These are phyloP conservation scores for Stachybotrys echinatus DNA, from an alignment of 2,329 filamentous ascomycete genomes.

Conservation along the genomic window DNA sequence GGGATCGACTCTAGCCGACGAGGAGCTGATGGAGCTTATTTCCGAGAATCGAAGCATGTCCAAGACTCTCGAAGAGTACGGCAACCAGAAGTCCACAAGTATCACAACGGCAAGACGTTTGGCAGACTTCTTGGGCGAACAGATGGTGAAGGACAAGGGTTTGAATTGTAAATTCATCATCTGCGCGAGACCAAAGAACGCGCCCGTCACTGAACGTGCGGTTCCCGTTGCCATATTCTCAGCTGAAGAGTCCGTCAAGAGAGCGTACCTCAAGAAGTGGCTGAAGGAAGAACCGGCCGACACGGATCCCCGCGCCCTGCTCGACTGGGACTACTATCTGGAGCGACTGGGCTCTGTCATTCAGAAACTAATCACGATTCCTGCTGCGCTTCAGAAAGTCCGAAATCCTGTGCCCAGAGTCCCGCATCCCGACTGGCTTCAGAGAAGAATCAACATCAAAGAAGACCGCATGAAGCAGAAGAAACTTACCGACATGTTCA, in stretches of 20 bases:
- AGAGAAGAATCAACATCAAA: slow-evolving; percentile 87
- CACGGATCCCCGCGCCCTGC: slow-evolving; percentile 81
- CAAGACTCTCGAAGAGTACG: slow-evolving; percentile 96
- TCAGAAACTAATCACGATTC: slow-evolving; percentile 98
- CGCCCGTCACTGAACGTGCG: slow-evolving; percentile 90
- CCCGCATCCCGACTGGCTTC: slow-evolving; percentile 92
- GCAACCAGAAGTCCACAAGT: slow-evolving; percentile 92
- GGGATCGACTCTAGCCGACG: slow-evolving; percentile 84
- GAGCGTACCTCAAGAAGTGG: slow-evolving; percentile 90
- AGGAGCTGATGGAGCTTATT: slow-evolving; percentile 99
- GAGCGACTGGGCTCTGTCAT: slow-evolving; percentile 96
- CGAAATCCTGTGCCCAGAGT: slow-evolving; percentile 92
- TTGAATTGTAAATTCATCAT: slow-evolving; percentile 99
- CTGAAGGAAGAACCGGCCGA: slow-evolving; percentile 86
- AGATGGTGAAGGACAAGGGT: slow-evolving; percentile 99
- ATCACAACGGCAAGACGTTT: slow-evolving; percentile 95
- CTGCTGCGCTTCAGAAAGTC: slow-evolving; percentile 90
- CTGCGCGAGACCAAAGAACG: slow-evolving; percentile 76
- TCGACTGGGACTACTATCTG: slow-evolving; percentile 97
- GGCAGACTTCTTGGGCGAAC: slow-evolving; percentile 92
- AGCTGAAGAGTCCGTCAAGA: slow-evolving; percentile 81
- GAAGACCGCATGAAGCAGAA: slow-evolving; percentile 98
- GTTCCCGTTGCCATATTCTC: slow-evolving; percentile 97
- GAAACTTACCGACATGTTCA: slow-evolving; percentile 93
- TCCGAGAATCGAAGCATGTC: slow-evolving; percentile 98